phyloP scores from a whole-genome alignment of 495 filamentous ascomycete genomes.

The Neurospora discreta region DNA sequence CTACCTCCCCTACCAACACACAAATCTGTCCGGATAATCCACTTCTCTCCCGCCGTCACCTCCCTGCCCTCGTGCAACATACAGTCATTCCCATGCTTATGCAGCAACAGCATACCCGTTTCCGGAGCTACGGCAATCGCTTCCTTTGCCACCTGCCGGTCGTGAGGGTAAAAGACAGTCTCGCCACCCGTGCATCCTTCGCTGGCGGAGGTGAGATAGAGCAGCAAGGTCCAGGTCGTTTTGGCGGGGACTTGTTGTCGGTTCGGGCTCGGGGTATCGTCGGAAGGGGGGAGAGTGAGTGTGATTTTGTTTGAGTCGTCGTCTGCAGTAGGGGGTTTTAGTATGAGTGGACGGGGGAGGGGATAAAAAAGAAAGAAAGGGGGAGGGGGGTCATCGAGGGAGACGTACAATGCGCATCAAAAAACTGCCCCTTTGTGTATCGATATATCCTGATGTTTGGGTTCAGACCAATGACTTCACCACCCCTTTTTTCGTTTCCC shows the following conservation, averaged over 20 bases:
- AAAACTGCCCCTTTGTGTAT: conserved; percentile 81
- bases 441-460: conserved; percentile 85
- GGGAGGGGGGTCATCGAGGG: neutral
- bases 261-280: neutral
- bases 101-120: conserved; percentile 72
- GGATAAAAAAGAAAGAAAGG: neutral
- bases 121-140: conserved; percentile 60
- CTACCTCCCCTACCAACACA: conserved; percentile 38
- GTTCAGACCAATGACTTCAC: conserved; percentile 75
- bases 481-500: conserved; percentile 39
- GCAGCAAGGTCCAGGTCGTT: conserved; percentile 86
- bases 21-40: conserved; percentile 83
- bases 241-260: conserved; percentile 39
- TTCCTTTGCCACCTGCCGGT: conserved; percentile 45
- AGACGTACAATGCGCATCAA: conserved; percentile 72
- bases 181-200: conserved; percentile 72
- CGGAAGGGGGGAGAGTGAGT: conserved; percentile 35
- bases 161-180: conserved; percentile 81
- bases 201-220: conserved; percentile 65
- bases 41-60: conserved; percentile 77
- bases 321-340: conserved; percentile 34
- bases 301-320: conserved; percentile 66
- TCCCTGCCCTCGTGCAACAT: conserved; percentile 81
- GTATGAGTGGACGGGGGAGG: neutral
- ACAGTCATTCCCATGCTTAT: conserved; percentile 82